A percentile compares a stretch with the other conserved stretches of the same genome.
Conservation (phyloP, 176 grass and related monocot species). For the Urochloa ruziziensis region DNA sequence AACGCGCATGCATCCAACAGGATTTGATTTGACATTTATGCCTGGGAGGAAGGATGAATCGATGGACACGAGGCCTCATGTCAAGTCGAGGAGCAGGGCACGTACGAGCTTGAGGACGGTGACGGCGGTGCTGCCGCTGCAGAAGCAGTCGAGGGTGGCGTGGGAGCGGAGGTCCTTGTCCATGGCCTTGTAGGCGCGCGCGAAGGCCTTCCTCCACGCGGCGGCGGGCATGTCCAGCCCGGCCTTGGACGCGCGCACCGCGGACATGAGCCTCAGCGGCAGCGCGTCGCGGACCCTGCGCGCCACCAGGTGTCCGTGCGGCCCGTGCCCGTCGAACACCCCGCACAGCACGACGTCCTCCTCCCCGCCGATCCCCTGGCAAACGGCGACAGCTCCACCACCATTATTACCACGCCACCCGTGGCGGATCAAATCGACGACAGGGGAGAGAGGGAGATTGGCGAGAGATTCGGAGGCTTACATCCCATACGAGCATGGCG, state of each 20-base stretch:
- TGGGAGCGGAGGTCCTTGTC: conserved; percentile 93
- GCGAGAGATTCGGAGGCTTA: conserved; percentile 32
- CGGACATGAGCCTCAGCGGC: conserved; percentile 76
- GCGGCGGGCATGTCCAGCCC: conserved; percentile 26
- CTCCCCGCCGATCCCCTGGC: conserved; percentile 57
- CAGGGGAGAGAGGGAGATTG: background rate
- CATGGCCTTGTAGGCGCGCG: conserved; percentile 81
- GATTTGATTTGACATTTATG: conserved; percentile 21
- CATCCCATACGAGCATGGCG: conserved; percentile 98
- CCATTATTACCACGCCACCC: background rate
- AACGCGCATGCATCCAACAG: background rate
- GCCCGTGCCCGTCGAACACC: conserved; percentile 96
- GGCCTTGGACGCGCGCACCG: conserved; percentile 42
- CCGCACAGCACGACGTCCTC: conserved; percentile 81
- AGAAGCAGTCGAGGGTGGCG: conserved; percentile 75
- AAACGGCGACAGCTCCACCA: background rate
- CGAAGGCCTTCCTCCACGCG: conserved; percentile 78
- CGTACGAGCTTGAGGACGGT: conserved; percentile 85
- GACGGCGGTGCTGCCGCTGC: conserved; percentile 91
- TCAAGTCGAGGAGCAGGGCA: conserved; percentile 18
- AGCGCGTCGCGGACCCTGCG: conserved; percentile 78
- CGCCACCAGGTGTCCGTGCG: conserved; percentile 84
- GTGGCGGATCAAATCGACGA: background rate
- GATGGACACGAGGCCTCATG: background rate
- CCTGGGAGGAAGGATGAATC: background rate